Evolutionary conservation across 805 yeast species (phyloP).

Genomic region (Candida pini): DNA sequence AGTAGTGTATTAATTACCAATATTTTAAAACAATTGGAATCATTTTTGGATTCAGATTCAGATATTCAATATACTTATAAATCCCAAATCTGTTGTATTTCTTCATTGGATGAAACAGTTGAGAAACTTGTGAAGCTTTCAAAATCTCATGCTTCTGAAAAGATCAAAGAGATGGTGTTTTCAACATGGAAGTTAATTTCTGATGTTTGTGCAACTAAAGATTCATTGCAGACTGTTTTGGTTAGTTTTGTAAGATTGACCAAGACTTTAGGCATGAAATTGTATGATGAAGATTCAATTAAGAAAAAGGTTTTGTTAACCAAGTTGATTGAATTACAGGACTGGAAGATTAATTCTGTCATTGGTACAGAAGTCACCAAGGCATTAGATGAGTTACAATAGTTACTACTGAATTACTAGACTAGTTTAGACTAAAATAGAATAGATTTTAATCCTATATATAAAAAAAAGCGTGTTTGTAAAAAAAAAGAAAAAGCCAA

Average conservation of each 20-base stretch:
- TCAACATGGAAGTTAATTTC: constrained; percentile 11
- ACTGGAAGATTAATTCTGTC: constrained; percentile 42
- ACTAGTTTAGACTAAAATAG: not conserved
- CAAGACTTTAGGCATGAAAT: constrained; percentile 5
- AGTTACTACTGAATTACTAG: not conserved
- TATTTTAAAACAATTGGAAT: constrained; percentile 30
- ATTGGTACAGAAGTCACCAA: constrained; percentile 33
- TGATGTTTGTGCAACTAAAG: constrained; percentile 12
- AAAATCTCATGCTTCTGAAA: no score
- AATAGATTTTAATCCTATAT: not conserved
- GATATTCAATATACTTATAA: constrained; percentile 13
- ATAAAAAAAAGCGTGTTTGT: not conserved
- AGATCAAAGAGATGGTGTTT: constrained; percentile 4
- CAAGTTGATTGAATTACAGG: constrained; percentile 23
- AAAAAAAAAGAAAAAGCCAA: not conserved
- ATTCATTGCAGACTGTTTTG: constrained; percentile 48
- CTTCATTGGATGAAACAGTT: constrained; percentile 11
- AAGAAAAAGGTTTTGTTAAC: constrained; percentile 47
- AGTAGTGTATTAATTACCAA: constrained; percentile 33
- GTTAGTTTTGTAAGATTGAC: constrained; percentile 36
- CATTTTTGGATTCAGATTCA: constrained; percentile 12
- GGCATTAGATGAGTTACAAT: constrained; percentile 7
- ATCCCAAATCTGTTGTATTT: constrained; percentile 23
- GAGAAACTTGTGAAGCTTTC: constrained; percentile 5
- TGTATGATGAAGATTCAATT: constrained; percentile 1